A percentile compares a stretch with the other conserved stretches of the same genome.
Evolutionary conservation across 139 green algal genomes (phyloP).

Genomic region (Penium margaritaceum): DNA sequence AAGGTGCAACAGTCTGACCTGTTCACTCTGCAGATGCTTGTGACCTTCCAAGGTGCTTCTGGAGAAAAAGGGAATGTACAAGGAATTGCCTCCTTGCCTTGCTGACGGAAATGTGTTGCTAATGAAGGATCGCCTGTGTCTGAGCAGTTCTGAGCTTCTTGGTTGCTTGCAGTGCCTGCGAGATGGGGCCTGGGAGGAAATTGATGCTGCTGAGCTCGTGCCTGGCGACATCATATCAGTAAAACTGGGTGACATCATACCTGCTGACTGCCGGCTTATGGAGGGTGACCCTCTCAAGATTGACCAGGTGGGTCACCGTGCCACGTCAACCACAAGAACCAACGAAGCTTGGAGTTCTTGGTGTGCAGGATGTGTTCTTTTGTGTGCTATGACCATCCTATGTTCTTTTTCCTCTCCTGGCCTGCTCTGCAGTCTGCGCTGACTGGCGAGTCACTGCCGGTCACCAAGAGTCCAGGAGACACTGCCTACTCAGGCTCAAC

Average conservation of each 20-base stretch:
- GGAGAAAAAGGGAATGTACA: background rate
- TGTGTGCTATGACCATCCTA: background rate
- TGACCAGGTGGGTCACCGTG: conserved; percentile 26
- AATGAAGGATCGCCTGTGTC: too few species aligned
- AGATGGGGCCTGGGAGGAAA: conserved; percentile 20
- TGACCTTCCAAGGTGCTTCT: too few species aligned
- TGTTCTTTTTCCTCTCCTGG: background rate
- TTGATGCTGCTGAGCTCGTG: conserved; percentile 27
- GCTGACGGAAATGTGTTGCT: background rate
- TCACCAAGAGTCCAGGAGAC: conserved; percentile 53
- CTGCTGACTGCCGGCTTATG: conserved; percentile 78
- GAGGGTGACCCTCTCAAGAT: conserved; percentile 43
- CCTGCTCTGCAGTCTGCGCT: conserved; percentile 56
- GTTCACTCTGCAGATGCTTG: too few species aligned
- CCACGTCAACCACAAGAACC: background rate
- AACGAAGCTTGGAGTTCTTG: background rate
- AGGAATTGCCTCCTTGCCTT: background rate
- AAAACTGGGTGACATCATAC: conserved; percentile 71
- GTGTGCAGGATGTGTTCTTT: background rate
- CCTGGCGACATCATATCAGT: conserved; percentile 71
- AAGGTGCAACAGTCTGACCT: too few species aligned
- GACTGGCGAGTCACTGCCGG: conserved; percentile 73
- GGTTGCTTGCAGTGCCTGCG: background rate
- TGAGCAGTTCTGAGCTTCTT: background rate
- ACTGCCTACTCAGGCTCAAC: conserved; percentile 71